Base-by-base conservation (phyloP, 2,329 filamentous ascomycete genomes). In the Alternaria infectoria region DNA sequence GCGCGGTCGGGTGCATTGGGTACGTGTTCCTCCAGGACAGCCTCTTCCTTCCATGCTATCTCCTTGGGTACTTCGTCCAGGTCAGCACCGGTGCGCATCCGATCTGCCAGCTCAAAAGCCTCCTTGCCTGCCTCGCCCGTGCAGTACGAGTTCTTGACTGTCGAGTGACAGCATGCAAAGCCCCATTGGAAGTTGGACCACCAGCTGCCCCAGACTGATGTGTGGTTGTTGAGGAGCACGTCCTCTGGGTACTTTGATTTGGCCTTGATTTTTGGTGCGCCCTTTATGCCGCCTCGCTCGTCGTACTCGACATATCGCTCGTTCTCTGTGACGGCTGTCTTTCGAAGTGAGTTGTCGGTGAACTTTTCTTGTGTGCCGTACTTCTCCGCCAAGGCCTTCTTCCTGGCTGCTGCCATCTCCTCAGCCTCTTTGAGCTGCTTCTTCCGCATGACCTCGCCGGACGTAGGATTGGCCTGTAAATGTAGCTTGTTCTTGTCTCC, bases 131-230 rank as follows among this genome's bases (percentile, higher is more conserved):
- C 92, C 64, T 96, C 93, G 25, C 96, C 96, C 0, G 95, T 98
- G 80, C 96, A 99, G 76, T 98, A 99, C 74, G 93, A 97, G 81
- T 99, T 98, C 82, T 97, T 97, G 66, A 97, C 88, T 21, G 89
- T 90, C 0, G 93, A 97, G 78, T 96, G 93, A 83, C 96, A 99
- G 80, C 96, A 99, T 21, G 92, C 88, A 80, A 97, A 99, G 2
- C 96, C 96, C 96, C 96, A 99, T 80, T 91, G 88, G 82, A 97
- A 98, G 75, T 93, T 90, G 57, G 89, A 88, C 96, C 96, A 99
- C 96, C 96, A 99, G 74, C 93, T 97, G 52, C 96, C 96, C 92
- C 93, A 99, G 4, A 97, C 90, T 0, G 91, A 90, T 4, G 89
- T 93, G 81, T 99, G 96, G 75, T 99, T 99, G 83, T 97, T 95